These are phyloP conservation scores for Begonia peltatifolia DNA, from an alignment of 306 rosid species.

Conservation along the genomic window DNA sequence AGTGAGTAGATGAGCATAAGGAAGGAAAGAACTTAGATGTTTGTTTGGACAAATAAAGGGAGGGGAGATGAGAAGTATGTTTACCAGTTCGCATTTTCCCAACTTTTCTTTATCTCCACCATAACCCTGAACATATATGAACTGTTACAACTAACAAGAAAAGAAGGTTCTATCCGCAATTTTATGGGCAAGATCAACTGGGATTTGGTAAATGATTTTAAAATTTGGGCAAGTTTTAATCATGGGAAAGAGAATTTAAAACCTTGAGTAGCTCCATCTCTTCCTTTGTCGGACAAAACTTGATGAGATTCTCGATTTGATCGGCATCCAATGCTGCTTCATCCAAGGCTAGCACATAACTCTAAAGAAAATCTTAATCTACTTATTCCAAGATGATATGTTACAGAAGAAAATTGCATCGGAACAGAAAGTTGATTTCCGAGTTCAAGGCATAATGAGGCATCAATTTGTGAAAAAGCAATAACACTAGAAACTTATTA, in stretches of 20 bases:
- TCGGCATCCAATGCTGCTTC: slow-evolving; percentile 62
- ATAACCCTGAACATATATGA: slow-evolving; percentile 46
- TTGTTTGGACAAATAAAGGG: no score
- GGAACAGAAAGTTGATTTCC: no score
- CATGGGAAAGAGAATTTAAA: background rate
- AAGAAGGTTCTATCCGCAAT: background rate
- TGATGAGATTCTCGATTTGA: slow-evolving; percentile 93
- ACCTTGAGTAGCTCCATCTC: slow-evolving; percentile 87
- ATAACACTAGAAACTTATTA: no score
- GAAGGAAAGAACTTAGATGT: background rate
- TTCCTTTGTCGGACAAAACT: slow-evolving; percentile 92
- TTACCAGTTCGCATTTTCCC: slow-evolving; percentile 90
- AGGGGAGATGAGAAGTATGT: slow-evolving; percentile 2
- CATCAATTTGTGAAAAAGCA: no score
- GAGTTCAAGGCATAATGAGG: no score
- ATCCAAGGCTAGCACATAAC: slow-evolving; percentile 69
- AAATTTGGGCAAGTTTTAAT: background rate
- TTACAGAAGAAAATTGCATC: no score
- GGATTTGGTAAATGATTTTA: no score
- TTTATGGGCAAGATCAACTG: no score
- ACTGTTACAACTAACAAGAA: slow-evolving; percentile 9
- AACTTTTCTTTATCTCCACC: slow-evolving; percentile 67
- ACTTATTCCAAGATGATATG: no score
- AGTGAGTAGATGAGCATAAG: slow-evolving; percentile 10
- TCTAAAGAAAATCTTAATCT: slow-evolving; percentile 22